phyloP scores from a whole-genome alignment of 1,139 yeast genomes.

The Debaryomyces fabryi region DNA sequence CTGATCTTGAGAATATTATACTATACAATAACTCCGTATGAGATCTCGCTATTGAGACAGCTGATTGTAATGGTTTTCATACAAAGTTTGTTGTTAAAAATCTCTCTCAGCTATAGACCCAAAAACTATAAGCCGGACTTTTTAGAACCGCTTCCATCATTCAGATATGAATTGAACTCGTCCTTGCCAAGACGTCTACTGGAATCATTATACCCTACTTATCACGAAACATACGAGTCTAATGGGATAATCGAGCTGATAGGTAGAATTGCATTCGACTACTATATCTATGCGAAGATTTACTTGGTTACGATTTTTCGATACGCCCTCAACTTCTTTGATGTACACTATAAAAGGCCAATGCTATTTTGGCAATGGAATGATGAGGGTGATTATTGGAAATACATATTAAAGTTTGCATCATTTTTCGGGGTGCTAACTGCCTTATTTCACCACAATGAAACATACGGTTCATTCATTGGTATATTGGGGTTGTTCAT shows the following conservation, averaged over 20 bases:
- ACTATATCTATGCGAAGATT: slow-evolving; percentile 21
- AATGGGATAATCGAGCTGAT: slow-evolving; percentile 11
- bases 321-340: slow-evolving; percentile 60
- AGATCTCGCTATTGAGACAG: slow-evolving; percentile 71
- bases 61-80: slow-evolving; percentile 77
- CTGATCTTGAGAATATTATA: slow-evolving; percentile 73
- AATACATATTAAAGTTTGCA: slow-evolving; percentile 56
- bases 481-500: slow-evolving; percentile 76
- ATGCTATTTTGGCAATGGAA: slow-evolving; percentile 87
- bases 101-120: slow-evolving; percentile 64
- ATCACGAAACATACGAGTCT: slow-evolving; percentile 18
- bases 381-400: slow-evolving; percentile 64
- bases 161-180: slow-evolving; percentile 31
- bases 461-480: slow-evolving; percentile 55
- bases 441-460: slow-evolving; percentile 39
- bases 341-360: slow-evolving; percentile 69
- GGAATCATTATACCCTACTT: slow-evolving; percentile 14
- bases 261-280: slow-evolving; percentile 23
- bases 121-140: slow-evolving; percentile 42
- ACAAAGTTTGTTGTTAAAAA: slow-evolving; percentile 63
- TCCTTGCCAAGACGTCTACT: slow-evolving; percentile 23
- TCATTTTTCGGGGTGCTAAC: slow-evolving; percentile 46
- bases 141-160: slow-evolving; percentile 36
- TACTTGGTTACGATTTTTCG: slow-evolving; percentile 18
- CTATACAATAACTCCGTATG: slow-evolving; percentile 80